Conservation (phyloP, 257 asterid genomes). For the Scutellaria minor region DNA sequence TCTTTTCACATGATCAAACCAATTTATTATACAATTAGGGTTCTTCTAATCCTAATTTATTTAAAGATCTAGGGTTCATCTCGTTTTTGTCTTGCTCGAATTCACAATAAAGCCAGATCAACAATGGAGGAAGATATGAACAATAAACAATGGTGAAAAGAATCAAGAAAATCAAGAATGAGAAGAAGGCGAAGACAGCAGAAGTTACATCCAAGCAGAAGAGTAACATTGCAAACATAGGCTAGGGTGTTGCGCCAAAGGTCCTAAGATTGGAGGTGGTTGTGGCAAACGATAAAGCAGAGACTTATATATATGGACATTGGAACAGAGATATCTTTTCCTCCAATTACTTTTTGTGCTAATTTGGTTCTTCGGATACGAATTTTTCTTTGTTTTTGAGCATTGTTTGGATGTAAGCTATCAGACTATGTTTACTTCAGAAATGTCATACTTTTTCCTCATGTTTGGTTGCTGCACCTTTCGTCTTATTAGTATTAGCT, state of each 20-base stretch:
- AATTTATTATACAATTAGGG: too few species aligned
- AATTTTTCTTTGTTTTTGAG: not conserved
- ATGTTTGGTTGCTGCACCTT: not conserved
- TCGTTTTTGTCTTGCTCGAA: too few species aligned
- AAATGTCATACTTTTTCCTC: not conserved
- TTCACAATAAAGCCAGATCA: too few species aligned
- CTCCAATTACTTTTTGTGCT: not conserved
- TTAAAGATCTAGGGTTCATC: too few species aligned
- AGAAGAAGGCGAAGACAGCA: constrained; percentile 89
- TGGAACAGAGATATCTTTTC: not conserved
- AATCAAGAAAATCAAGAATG: constrained; percentile 84
- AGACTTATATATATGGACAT: not conserved
- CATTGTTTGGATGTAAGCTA: not conserved
- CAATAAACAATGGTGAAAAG: constrained; percentile 46
- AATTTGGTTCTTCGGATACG: not conserved
- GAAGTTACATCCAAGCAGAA: constrained; percentile 73
- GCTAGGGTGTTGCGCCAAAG: constrained; percentile 59
- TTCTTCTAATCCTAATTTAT: too few species aligned
- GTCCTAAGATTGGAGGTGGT: constrained; percentile 86
- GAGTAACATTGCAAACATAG: constrained; percentile 47
- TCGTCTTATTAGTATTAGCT: too few species aligned
- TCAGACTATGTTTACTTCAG: constrained; percentile 10
- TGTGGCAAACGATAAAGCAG: constrained; percentile 70
- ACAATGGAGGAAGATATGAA: too few species aligned
- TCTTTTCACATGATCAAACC: too few species aligned